Evolutionary conservation across 2,329 filamentous ascomycete genomes (phyloP), one percentile per base, ranked within the genome.

Genomic region (Penicillium sclerotigenum): DNA sequence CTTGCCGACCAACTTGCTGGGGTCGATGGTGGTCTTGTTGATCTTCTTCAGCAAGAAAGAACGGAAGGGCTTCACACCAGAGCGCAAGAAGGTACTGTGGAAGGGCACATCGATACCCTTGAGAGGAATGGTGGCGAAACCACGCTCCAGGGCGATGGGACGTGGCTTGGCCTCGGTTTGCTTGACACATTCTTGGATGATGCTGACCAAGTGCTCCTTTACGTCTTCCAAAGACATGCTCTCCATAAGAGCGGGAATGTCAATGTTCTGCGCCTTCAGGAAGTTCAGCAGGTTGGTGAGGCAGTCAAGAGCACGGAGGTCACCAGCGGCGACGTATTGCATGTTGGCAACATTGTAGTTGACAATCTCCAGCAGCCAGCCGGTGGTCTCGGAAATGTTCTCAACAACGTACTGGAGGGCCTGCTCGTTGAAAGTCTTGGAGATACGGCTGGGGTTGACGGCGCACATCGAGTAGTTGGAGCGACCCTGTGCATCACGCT

Each of bases 31-130:
- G 24, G 92, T 97, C 86, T 96, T 96, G 83, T 97, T 91, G 80
- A 99, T 97, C 85, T 99, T 99, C 89, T 97, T 99, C 68, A 97
- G 87, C 73, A 99, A 77, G 85, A 99, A 99, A 42, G 88, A 93
- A 65, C 94, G 86, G 91, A 99, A 99, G 45, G 95, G 94, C 83
- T 99, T 99, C 76, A 99, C 94, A 68, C 94, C 95, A 37, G 91
- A 96, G 54, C 95, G 90, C 78, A 99, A 80, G 83, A 99, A 99
- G 18, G 94, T 99, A 67, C 89, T 94, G 83, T 99, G 94, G 90
- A 99, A 99, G 42, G 94, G 94, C 71, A 97, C 95, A 69, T 99
- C 94, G 67, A 99, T 99, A 61, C 95, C 95, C 71, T 89, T 90
- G 63, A 99, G 88, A 41, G 95, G 94, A 66, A 99, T 97, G 24